Conservation (phyloP, 1,284 basidiomycete genomes). For the Trametes polyzona region DNA sequence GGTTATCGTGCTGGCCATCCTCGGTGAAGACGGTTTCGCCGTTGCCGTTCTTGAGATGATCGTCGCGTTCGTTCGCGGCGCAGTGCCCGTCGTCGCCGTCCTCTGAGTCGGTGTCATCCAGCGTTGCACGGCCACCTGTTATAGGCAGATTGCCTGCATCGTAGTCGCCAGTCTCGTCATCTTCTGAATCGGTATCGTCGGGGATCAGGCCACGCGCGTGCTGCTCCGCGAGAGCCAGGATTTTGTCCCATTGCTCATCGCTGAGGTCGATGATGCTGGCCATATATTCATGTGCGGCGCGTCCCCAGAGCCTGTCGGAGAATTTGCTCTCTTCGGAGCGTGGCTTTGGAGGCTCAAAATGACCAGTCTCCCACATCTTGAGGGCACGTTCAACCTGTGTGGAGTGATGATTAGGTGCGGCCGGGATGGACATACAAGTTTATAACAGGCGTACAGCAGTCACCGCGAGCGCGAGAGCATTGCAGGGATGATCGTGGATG, state of each 20-base stretch:
- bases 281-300: neutral
- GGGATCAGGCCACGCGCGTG: neutral
- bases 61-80: too few species aligned
- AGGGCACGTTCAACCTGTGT: constrained; percentile 2
- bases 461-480: constrained; percentile 1
- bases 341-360: neutral
- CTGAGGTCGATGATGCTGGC: neutral
- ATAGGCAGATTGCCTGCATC: too few species aligned
- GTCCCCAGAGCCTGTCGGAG: constrained; percentile 1
- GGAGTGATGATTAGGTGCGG: too few species aligned
- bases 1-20: too few species aligned
- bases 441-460: neutral
- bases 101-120: too few species aligned
- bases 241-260: neutral
- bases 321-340: neutral
- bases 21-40: too few species aligned
- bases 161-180: neutral
- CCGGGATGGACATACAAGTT: too few species aligned
- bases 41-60: too few species aligned
- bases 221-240: neutral
- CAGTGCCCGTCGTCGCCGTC: too few species aligned
- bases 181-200: neutral
- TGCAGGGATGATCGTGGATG: constrained; percentile 4
- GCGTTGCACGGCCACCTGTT: too few species aligned
- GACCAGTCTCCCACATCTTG: neutral